phyloP scores from a whole-genome alignment of 139 green algal species.

The Tetradesmus obliquus region DNA sequence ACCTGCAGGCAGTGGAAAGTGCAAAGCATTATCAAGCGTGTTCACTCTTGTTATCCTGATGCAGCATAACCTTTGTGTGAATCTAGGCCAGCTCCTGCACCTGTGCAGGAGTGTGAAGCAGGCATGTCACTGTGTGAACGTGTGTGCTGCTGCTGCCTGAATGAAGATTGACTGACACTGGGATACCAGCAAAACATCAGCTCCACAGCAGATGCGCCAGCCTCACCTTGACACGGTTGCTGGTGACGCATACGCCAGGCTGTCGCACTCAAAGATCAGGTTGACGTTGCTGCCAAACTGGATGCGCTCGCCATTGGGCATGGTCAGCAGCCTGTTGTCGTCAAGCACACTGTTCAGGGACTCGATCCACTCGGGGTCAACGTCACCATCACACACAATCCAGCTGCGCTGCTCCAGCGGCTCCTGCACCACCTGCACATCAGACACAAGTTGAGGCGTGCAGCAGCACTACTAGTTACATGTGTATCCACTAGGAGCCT shows the following conservation, averaged over 20 bases:
- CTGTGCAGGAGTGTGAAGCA: too few relatives aligned
- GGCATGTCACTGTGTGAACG: too few relatives aligned
- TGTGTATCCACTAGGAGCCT: too few relatives aligned
- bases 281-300: conserved; percentile 89
- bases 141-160: too few relatives aligned
- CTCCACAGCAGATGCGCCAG: neutral
- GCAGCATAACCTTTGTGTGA: neutral
- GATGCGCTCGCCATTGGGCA: conserved; percentile 89
- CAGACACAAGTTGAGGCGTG: neutral
- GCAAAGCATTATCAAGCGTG: too few relatives aligned
- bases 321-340: conserved; percentile 87
- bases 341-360: conserved; percentile 90
- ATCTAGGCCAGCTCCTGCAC: too few relatives aligned
- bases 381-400: conserved; percentile 91
- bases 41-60: too few relatives aligned
- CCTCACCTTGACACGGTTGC: conserved; percentile 84
- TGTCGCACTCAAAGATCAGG: conserved; percentile 91
- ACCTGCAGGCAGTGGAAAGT: conserved; percentile 18
- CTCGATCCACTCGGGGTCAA: conserved; percentile 94
- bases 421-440: conserved; percentile 73
- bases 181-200: neutral
- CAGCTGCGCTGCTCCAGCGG: conserved; percentile 76
- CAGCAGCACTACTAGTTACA: too few relatives aligned
- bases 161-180: neutral
- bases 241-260: conserved; percentile 84